Evolutionary conservation across 371 early-diverging fungal genomes (phyloP), one percentile per base, ranked within the genome.

Genomic region (Lichtheimia hyalospora): DNA sequence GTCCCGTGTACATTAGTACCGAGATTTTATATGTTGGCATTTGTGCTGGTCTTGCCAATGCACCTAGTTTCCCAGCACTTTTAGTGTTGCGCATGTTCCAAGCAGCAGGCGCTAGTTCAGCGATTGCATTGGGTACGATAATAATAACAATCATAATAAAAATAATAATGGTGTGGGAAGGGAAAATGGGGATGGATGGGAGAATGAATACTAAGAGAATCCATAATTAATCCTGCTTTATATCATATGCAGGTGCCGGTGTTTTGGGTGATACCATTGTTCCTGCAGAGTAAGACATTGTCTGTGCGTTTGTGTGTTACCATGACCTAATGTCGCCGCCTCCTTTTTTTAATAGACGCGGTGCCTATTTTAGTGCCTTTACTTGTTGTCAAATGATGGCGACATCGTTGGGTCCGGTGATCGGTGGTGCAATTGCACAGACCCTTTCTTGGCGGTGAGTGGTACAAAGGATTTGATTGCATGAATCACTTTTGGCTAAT

Each of bases 11-110:
- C 59, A 60, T 80, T 14, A 23, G 63, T 6, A 83, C 86, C 1
- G 69, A 84, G 68, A 25, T 77, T 18, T 68, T 87, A 20, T 86
- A 71, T 59, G 71, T 74, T 16, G 70, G 74, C 10, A 84, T 81
- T 2, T 82, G 83, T 52, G 58, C 86, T 14, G 83, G 84, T 24
- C 75, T 81, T 5, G 85, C 86, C 14, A 56, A 84, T 42, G 73
- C 85, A 4, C 69, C 61, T 10, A 75, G 59, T 24, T 73, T 81
- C 49, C 60, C 74, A 12, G 69, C 78, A 46, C 71, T 88, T 39
- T 67, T 87, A 41, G 71, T 70, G n/a, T 73, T 83, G 62, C 84
- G 88, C 2, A 69, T 84, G 43, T 62, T 88, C 24, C 88, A 88
- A 62, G 75, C 85, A 1, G 77, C 77, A 15, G 87, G 88, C 1